Percentiles rank a stretch among this genome's conserved stretches.
These are phyloP conservation scores for Aureobasidium sp. DNA, from an alignment of 2,329 filamentous ascomycete genomes.

Conservation along the genomic window DNA sequence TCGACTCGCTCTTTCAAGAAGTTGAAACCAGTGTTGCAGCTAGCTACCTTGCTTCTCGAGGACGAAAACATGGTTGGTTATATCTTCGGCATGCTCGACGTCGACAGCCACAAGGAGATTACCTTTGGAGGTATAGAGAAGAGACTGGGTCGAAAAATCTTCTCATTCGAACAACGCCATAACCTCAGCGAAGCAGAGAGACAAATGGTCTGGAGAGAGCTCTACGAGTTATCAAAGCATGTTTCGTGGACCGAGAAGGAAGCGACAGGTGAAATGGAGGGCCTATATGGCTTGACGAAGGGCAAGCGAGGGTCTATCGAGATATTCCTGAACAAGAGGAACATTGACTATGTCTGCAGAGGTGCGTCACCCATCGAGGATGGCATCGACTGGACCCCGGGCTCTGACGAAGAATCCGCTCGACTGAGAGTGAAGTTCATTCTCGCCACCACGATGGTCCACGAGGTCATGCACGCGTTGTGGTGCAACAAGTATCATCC, in stretches of 20 bases:
- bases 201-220: background rate
- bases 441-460: conserved; percentile 3
- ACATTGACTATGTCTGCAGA: background rate
- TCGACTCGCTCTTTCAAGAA: background rate
- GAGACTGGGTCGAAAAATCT: background rate
- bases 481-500: background rate
- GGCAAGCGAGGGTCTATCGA: background rate
- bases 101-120: background rate
- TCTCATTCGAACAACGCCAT: background rate
- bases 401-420: background rate
- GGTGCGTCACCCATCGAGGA: background rate
- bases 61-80: background rate
- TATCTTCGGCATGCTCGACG: background rate
- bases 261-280: background rate
- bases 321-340: background rate
- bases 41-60: background rate
- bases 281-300: background rate
- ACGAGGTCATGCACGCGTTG: conserved; percentile 2
- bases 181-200: background rate
- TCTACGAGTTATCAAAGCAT: background rate
- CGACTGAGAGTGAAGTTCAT: background rate
- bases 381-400: background rate
- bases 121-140: background rate
- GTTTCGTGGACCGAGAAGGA: background rate
- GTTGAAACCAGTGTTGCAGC: background rate